Conservation (phyloP, 108 stramenopile genomes). For the Nannochloropsis salina region DNA sequence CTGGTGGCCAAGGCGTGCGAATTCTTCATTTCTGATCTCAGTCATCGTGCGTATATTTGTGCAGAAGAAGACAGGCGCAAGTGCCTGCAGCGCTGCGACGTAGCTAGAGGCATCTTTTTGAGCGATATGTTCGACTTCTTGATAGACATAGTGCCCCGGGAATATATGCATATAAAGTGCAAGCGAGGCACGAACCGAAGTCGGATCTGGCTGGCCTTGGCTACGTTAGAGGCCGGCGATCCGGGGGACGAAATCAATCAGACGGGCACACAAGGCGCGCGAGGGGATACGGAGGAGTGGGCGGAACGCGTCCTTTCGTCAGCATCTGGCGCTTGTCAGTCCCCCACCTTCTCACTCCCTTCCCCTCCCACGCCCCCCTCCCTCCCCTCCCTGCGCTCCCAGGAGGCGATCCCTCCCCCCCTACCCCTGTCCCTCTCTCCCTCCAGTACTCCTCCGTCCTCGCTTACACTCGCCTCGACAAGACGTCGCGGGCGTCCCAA, state of each 20-base stretch:
- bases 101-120: neutral
- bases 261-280: too few species aligned
- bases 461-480: too few species aligned
- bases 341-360: too few species aligned
- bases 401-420: too few species aligned
- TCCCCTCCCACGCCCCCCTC: too few species aligned
- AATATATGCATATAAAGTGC: neutral
- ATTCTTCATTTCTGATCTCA: neutral
- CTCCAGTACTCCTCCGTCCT: too few species aligned
- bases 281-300: neutral
- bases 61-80: neutral
- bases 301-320: too few species aligned
- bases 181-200: neutral
- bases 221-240: neutral
- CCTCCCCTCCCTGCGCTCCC: too few species aligned
- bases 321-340: too few species aligned
- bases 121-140: constrained; percentile 7
- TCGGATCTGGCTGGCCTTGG: neutral
- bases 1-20: constrained; percentile 14
- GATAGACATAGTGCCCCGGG: neutral
- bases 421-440: too few species aligned
- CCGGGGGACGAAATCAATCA: too few species aligned
- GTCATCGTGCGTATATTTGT: neutral
- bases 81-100: neutral
- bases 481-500: too few species aligned